Conservation (phyloP, 305 asterid genomes). For the Lippia alba region DNA sequence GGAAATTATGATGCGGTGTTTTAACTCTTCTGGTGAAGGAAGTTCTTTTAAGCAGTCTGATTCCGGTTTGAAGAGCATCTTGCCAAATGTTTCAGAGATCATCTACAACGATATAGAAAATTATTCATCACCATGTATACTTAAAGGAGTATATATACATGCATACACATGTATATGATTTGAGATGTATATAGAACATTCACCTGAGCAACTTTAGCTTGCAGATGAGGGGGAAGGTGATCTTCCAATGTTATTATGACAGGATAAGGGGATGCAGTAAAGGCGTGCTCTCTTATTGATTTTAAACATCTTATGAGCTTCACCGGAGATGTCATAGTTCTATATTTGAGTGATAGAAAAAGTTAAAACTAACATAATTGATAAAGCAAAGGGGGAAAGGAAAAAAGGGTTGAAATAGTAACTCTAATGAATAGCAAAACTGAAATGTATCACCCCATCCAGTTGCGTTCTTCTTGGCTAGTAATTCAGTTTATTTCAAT, state of each 20-base stretch:
- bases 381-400: background rate
- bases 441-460: background rate
- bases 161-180: background rate
- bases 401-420: background rate
- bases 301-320: slow-evolving; percentile 73
- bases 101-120: slow-evolving; percentile 50
- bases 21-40: slow-evolving; percentile 84
- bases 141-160: slow-evolving; percentile 14
- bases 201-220: slow-evolving; percentile 88
- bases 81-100: slow-evolving; percentile 77
- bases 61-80: slow-evolving; percentile 71
- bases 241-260: slow-evolving; percentile 88
- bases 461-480: background rate
- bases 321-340: slow-evolving; percentile 90
- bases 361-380: slow-evolving; percentile 10
- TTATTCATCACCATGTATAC: slow-evolving; percentile 11
- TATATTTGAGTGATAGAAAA: slow-evolving; percentile 35
- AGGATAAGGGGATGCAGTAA: slow-evolving; percentile 77
- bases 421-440: slow-evolving; percentile 7
- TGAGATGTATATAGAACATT: background rate
- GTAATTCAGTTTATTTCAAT: background rate
- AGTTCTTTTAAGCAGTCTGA: slow-evolving; percentile 66
- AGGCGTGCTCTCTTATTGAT: slow-evolving; percentile 78
- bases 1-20: slow-evolving; percentile 72
- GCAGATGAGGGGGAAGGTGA: slow-evolving; percentile 78